phyloP scores from a whole-genome alignment of 225 moss, liverwort and hornwort species.

The Marchantia polymorpha region DNA sequence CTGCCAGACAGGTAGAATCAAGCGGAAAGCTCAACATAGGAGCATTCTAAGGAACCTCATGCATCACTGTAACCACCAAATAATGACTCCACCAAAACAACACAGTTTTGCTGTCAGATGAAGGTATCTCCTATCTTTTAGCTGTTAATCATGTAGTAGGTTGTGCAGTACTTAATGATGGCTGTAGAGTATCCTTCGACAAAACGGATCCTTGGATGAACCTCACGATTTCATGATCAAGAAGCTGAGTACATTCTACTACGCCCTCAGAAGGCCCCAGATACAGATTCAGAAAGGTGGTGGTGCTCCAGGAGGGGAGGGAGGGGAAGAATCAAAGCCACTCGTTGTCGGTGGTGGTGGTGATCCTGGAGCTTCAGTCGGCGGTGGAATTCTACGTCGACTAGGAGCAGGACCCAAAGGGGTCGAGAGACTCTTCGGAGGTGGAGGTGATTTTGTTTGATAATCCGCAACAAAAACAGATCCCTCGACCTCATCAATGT shows the following conservation, averaged over 20 bases:
- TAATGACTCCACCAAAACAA: not conserved
- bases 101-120: not conserved
- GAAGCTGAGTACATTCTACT: not conserved
- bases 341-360: not conserved
- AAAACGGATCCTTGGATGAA: not conserved
- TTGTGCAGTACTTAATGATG: too few relatives aligned
- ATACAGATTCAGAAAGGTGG: not conserved
- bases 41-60: not conserved
- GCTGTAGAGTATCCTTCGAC: not conserved
- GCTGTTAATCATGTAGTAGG: not conserved
- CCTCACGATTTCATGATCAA: not conserved
- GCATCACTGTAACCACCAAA: not conserved
- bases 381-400: not conserved
- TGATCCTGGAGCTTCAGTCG: not conserved
- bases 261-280: not conserved
- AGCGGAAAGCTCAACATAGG: not conserved
- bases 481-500: not conserved
- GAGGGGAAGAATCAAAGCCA: not conserved
- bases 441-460: not conserved
- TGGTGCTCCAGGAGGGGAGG: not conserved
- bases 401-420: not conserved
- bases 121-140: not conserved
- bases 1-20: constrained; percentile 1
- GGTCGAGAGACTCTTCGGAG: not conserved
- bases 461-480: not conserved